These are phyloP conservation scores for Artemisia tridentata DNA, from an alignment of 129 eudicot genomes.

Conservation along the genomic window DNA sequence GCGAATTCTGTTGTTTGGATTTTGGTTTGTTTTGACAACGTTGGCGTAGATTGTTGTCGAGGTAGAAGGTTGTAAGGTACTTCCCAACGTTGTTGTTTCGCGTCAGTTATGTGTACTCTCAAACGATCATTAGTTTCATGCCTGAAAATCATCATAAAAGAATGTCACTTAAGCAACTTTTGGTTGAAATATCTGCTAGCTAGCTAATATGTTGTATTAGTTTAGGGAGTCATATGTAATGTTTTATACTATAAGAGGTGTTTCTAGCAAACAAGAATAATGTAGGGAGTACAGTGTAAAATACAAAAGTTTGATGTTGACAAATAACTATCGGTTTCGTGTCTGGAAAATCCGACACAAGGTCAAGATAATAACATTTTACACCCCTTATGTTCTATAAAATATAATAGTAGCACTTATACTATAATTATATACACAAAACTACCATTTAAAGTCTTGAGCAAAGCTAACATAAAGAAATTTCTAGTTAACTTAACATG, in stretches of 20 bases:
- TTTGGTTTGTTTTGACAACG: constrained; percentile 37
- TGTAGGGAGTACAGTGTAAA: neutral
- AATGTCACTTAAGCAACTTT: neutral
- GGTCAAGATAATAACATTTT: no score
- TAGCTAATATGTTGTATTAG: neutral
- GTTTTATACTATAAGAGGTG: neutral
- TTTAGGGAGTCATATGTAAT: neutral
- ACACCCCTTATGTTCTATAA: no score
- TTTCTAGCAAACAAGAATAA: neutral
- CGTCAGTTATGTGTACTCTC: constrained; percentile 86
- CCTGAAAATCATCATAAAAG: constrained; percentile 39
- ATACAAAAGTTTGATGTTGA: no score
- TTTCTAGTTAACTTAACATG: no score
- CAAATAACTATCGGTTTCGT: no score
- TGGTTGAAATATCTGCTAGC: no score
- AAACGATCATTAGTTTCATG: constrained; percentile 78
- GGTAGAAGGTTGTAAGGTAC: constrained; percentile 86
- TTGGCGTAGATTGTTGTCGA: constrained; percentile 59
- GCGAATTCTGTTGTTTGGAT: constrained; percentile 38
- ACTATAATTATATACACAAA: no score
- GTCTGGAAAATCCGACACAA: no score
- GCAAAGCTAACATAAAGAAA: no score
- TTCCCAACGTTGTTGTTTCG: constrained; percentile 85
- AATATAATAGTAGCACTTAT: no score
- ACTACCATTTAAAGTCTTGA: no score